Conservation (phyloP, 257 asterid genomes). For the Phtheirospermum japonicum region DNA sequence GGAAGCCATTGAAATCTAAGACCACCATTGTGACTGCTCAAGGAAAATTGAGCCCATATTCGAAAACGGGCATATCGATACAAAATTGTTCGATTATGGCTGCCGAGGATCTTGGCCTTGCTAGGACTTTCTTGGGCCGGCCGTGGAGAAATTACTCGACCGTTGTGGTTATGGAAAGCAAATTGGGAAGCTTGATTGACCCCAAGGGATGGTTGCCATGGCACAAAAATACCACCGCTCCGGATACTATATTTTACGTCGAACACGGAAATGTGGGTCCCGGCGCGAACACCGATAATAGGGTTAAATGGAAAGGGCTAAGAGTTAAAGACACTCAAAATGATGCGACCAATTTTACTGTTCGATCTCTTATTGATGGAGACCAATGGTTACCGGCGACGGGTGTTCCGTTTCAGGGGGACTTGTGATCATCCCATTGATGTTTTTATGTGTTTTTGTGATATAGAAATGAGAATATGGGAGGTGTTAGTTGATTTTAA, state of each 20-base stretch:
- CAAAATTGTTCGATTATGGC: conserved; percentile 34
- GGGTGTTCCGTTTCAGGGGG: conserved; percentile 8
- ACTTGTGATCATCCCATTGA: not conserved
- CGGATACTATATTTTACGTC: conserved; percentile 36
- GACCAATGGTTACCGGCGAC: conserved; percentile 33
- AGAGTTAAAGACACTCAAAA: conserved; percentile 22
- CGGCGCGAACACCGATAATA: conserved; percentile 25
- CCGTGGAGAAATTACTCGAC: conserved; percentile 44
- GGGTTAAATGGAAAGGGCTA: conserved; percentile 38
- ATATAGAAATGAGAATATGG: too few relatives aligned
- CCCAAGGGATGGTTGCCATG: conserved; percentile 40
- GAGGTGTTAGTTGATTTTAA: too few relatives aligned
- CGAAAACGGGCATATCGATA: conserved; percentile 1
- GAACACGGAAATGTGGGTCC: conserved; percentile 32
- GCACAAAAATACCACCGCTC: conserved; percentile 15
- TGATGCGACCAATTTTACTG: conserved; percentile 28
- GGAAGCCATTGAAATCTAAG: too few relatives aligned
- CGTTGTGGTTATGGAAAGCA: conserved; percentile 14
- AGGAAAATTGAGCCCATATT: conserved; percentile 39
- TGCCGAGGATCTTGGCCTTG: conserved; percentile 18
- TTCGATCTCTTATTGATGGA: conserved; percentile 24
- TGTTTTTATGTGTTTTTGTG: too few relatives aligned
- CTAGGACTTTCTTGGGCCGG: conserved; percentile 34
- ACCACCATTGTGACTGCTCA: too few relatives aligned
- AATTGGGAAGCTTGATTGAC: conserved; percentile 29